Conservation (phyloP, 1,139 yeast species). For the Eremothecium sinecaudum region DNA sequence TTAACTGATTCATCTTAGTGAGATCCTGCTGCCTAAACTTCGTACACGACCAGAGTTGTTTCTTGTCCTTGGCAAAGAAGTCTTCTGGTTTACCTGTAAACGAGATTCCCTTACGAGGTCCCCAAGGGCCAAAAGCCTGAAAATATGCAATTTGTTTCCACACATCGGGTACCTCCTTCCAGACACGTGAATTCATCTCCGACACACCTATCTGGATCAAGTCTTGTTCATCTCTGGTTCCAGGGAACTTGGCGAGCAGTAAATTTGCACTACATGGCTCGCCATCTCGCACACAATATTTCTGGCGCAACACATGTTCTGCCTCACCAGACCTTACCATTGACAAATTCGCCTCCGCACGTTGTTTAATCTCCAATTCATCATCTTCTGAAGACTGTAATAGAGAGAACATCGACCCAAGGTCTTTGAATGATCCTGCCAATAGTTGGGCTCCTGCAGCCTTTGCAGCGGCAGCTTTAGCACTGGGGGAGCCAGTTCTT, state of each 20-base stretch:
- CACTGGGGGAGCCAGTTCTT: constrained; percentile 2
- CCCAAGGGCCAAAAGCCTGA: constrained; percentile 24
- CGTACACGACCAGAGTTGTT: constrained; percentile 2
- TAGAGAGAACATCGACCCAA: constrained; percentile 1
- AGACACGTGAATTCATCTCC: constrained; percentile 7
- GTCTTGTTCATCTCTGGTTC: neutral
- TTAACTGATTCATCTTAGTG: neutral
- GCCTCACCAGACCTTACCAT: constrained; percentile 1
- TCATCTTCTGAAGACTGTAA: constrained; percentile 2
- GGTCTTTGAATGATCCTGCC: constrained; percentile 1
- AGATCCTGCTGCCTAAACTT: neutral
- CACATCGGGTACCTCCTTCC: constrained; percentile 17
- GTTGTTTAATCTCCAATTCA: neutral
- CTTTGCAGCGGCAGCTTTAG: neutral
- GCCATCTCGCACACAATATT: neutral
- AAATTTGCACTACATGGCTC: neutral
- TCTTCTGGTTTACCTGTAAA: constrained; percentile 9
- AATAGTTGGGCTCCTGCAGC: neutral
- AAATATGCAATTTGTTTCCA: constrained; percentile 21
- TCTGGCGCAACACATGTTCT: neutral
- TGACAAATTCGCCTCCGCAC: neutral
- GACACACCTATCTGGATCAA: neutral
- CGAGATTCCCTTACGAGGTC: constrained; percentile 19
- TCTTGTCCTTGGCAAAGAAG: constrained; percentile 2
- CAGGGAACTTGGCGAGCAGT: constrained; percentile 1